Conservation (phyloP, 129 eudicot species). For the Kitagawia praeruptora region DNA sequence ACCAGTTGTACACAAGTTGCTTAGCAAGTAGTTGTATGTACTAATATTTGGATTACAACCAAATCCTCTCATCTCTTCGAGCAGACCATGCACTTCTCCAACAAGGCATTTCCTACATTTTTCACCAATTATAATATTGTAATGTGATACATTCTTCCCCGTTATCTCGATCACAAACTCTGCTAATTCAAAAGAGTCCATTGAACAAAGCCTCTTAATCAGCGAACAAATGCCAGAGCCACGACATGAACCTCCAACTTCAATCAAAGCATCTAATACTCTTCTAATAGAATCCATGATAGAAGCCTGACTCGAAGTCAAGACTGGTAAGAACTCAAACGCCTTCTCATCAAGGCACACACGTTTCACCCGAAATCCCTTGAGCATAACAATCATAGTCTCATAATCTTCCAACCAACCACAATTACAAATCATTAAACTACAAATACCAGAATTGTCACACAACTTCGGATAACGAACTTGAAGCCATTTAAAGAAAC, state of each 20-base stretch:
- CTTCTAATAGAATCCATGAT: constrained; percentile 28
- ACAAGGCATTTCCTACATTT: constrained; percentile 36
- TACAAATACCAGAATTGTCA: constrained; percentile 42
- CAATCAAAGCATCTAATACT: constrained; percentile 26
- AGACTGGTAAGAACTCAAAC: constrained; percentile 41
- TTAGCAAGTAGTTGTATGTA: constrained; percentile 55
- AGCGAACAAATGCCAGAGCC: constrained; percentile 48
- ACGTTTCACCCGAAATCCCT: constrained; percentile 25
- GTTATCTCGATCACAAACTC: constrained; percentile 52
- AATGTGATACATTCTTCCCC: constrained; percentile 34
- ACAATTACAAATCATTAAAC: constrained; percentile 54
- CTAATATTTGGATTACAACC: constrained; percentile 37
- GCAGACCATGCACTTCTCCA: constrained; percentile 38
- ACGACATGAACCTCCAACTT: constrained; percentile 59
- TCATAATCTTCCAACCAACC: constrained; percentile 59
- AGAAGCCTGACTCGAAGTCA: constrained; percentile 21
- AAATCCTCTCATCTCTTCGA: constrained; percentile 42
- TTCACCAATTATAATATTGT: constrained; percentile 42
- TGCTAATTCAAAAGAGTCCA: constrained; percentile 56
- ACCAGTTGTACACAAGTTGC: constrained; percentile 47
- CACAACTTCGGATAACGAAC: constrained; percentile 22
- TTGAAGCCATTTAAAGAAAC: constrained; percentile 54
- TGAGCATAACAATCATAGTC: constrained; percentile 39
- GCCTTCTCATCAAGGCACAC: constrained; percentile 54
- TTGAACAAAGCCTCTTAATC: constrained; percentile 51